phyloP scores from a whole-genome alignment of 2,329 filamentous ascomycete species.

The Colletotrichum acutatum region DNA sequence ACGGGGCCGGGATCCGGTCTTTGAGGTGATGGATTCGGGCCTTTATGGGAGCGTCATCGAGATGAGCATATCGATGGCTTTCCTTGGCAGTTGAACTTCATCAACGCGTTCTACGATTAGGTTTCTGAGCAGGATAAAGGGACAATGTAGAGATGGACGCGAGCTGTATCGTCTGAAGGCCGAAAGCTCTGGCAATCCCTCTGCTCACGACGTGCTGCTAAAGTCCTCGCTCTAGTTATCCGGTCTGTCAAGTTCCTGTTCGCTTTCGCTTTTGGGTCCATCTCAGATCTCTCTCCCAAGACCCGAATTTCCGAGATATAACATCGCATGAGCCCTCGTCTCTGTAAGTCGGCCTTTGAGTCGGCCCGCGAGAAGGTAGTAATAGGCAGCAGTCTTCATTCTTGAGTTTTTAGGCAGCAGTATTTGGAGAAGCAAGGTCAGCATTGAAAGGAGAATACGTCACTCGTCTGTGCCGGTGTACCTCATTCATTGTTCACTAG shows the following conservation, averaged over 20 bases:
- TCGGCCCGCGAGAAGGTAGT: not conserved
- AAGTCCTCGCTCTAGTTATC: not conserved
- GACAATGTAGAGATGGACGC: too few species aligned
- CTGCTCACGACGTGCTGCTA: not conserved
- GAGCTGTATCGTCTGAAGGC: not conserved
- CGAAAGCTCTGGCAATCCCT: not conserved
- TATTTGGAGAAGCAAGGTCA: not conserved
- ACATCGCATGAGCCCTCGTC: not conserved
- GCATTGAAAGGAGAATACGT: not conserved
- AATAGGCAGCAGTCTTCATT: not conserved
- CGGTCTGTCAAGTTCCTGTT: not conserved
- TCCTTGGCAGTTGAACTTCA: too few species aligned
- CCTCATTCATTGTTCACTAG: not conserved
- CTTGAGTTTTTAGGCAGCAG: not conserved
- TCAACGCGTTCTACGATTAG: too few species aligned
- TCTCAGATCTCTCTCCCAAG: not conserved
- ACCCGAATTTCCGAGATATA: not conserved
- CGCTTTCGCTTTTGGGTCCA: not conserved
- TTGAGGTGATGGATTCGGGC: not conserved
- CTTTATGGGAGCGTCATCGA: not conserved
- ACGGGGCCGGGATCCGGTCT: not conserved
- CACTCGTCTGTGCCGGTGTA: too few species aligned
- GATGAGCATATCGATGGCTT: not conserved
- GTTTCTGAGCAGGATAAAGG: too few species aligned
- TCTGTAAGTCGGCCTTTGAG: not conserved